Evolutionary conservation across 768 basidiomycete genomes (phyloP), one percentile per base, ranked within the genome.

Genomic region (Trichaptum fuscoviolaceum): DNA sequence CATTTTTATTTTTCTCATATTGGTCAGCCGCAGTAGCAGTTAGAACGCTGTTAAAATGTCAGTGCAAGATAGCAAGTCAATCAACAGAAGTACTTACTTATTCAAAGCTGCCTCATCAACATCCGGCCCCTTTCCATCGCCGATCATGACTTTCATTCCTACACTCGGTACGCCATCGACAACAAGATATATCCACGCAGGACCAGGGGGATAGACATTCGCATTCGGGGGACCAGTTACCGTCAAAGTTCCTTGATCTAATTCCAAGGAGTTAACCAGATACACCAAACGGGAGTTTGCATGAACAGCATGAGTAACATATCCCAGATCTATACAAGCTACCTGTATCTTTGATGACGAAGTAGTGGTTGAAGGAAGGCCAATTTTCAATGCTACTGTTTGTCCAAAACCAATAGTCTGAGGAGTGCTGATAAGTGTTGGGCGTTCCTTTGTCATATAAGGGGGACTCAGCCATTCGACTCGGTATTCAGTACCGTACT

Each of bases 381-480:
- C 71, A 3, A 91, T 80, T 57, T 74, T 71, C 27, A 93, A 74
- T 34, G 67, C 75, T 64, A 82, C 79, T 34, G 72, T 77, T 70
- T 84, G 70, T 67, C 82, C 80, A 74, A 85, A 86, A 7, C 74
- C 71, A 18, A 91, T 71, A 36, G 70, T 74, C 34, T 73, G 70
- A 1, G 83, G 75, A 15, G 71, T 70, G 18, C 57, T 57, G 5
- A 73, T 58, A 35, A 89, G 80, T 62, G 76, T 73, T 6, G 91
- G 95, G 35, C 93, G 83, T 15, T 81, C 72, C 70, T 76, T 76
- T 26, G 76, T 74, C 86, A 92, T 87, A 73, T 96, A 99, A 27
- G 91, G 89, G 0, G 96, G 96, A 64, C 82, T 83, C 69, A 96
- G 81, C 83, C 89, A 88, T 74, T 97, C 95, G 35, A 94, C 90